Base-by-base conservation (phyloP, 768 basidiomycete genomes). In the Termitomyces sp. region DNA sequence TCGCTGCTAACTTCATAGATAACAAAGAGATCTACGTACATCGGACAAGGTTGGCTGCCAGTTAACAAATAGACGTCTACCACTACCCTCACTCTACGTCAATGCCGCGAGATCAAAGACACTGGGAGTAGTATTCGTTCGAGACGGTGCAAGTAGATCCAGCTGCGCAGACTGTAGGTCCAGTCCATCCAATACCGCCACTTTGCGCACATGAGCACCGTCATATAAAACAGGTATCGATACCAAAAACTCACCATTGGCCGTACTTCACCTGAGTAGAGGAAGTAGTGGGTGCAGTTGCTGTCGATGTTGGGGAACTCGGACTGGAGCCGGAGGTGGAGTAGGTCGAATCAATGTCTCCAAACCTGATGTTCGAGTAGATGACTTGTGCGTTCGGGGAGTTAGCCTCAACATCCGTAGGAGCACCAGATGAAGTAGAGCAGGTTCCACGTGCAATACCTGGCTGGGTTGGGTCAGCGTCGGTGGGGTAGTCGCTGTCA, bases 291-390 rank as follows among this genome's bases (percentile, higher is more conserved):
- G 60, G 49, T 24, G 60, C 48, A 31, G 42, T 42, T 20, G 57
- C 44, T 8, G 60, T 61, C 16, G 36, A 4, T 5, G 39, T n/a
- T 10, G n/a, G n/a, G 1, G 37, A 18, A 18, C 6, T 10, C n/a
- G 39, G n/a, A 20, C 81, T 81, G 75, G 74, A 81, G 34, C 65
- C 64, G 63, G 75, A 69, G 64, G 77, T 79, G 74, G 81, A 10
- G 26, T 52, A 52, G 3, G 51, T 52, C 18, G 51, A 52, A 13
- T 13, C 26, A 29, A 52, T 28, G 37, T 52, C 51, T 10, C 51
- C 51, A 37, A 52, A 52, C 28, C 39, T 52, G 37, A 52, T 52
- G 37, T 52, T 52, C 7, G 51, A 52, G n/a, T 29, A 52, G 6
- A 13, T 29, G 13, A 52, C 51, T 28, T n/a, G 28, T 18, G 51